Evolutionary conservation across 1,284 basidiomycete genomes (phyloP), one percentile per base, ranked within the genome.

Genomic region (Phlebopus sp.): DNA sequence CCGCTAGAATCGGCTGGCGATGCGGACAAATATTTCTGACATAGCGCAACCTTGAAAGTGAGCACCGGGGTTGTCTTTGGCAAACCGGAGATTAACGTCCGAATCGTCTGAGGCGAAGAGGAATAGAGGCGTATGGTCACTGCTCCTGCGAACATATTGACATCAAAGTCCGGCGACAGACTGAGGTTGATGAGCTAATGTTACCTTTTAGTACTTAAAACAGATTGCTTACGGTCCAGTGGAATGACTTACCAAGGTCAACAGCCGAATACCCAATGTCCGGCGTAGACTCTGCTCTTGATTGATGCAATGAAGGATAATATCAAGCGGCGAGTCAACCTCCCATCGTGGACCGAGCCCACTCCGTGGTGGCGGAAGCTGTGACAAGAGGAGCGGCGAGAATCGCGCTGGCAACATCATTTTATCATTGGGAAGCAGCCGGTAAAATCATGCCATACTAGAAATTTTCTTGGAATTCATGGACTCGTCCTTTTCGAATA

Each of bases 401-500:
- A 79, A 73, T 41, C 63, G 72, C 38, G 66, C 84, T 87, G 50
- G 36, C 42, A 17, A 47, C 32, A 46, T 46, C 29, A 39, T 46
- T n/a, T 9, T 46, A 52, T 54, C 45, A 55, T 42, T 42, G 44
- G 35, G 39, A 47, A 44, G 32, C 30, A 18, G 40, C 11, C 21
- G 13, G 45, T 19, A 14, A 31, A 27, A 3, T 44, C 32, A 23
- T 27, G 31, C 11, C 59, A 21, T 51, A 67, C 63, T 65, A 47
- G 42, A 37, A 19, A 56, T 58, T 36, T 41, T 63, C 56, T 59
- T 55, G 49, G 66, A 64, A n/a, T 59, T 58, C 40, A 67, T 51
- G 11, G 37, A 40, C 58, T 85, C 78, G 53, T 88, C 84, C 54
- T 73, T 76, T 59, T 89, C 84, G 52, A 86, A 84, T 14, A 86